Base-by-base conservation (phyloP, 2,329 filamentous ascomycete genomes). In the Exutisphaerella laricina region DNA sequence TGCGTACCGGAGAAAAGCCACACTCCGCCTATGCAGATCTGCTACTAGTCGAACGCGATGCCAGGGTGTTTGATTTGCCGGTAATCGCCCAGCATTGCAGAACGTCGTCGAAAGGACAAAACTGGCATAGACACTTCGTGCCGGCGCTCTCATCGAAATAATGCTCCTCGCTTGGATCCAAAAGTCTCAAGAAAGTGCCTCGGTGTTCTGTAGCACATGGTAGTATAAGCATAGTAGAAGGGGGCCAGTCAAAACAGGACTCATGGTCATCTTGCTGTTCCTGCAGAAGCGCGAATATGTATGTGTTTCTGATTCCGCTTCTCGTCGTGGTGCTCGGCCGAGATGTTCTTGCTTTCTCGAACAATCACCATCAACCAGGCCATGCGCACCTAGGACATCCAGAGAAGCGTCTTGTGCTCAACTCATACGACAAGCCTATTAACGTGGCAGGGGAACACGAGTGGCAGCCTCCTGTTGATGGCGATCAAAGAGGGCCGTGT, bases 401-500 rank as follows among this genome's bases (percentile, higher is more conserved):
- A 5, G 39, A 47, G 34, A 48, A 41, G 41, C 41, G 41, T 20
- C 33, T 39, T 5, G 29, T 50, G 7, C n/a, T 49, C 4, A 35
- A 42, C 12, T 20, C 28, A 7, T 41, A 43, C 18, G 34, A 26
- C 14, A 29, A 39, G 2, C 41, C 45, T 6, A 37, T 43, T 23
- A 34, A 33, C 26, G 39, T 45, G 6, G 39, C 41, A 3, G 41
- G 41, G 22, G 41, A 44, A 13, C 41, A 44, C 21, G 41, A 36
- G 6, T 44, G 32, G 7, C 41, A 44, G 22, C 2, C 48, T 16
- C 48, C 48, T n/a, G 44, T 28, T 14, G 37, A 43, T 25, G 44
- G 32, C 14, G 44, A 47, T 16, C 48, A 50, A 20, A 33, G 48
- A 33, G 48, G 48, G 5, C 48, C 48, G 34, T 50, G 48, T 38